Base-by-base conservation (phyloP, 1,284 basidiomycete genomes). In the Ceratobasidium sp. region DNA sequence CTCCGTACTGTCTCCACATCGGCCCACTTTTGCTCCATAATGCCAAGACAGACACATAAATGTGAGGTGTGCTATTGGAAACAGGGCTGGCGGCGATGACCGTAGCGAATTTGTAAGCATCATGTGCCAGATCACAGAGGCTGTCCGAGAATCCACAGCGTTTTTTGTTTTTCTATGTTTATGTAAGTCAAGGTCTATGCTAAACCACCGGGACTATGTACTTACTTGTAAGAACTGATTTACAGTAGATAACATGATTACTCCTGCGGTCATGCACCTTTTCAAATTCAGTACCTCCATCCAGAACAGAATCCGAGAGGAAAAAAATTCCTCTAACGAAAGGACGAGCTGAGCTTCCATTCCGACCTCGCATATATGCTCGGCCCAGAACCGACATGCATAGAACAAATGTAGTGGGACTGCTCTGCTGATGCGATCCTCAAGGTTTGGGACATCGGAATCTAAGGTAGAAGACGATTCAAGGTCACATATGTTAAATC, bases 221-320 rank as follows among this genome's bases (percentile, higher is more conserved):
- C 54, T 12, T 33, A 73, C 69, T 40, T 44, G 38, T 15, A 62
- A 20, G 56, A 56, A 62, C 9, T 15, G 15, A 44, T 61, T 0
- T 5, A 38, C 56, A 6, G 3, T 28, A 23, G 40, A 3, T 28
- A 73, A 20, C 50, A n/a, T n/a, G 1, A 6, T 1, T 15, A 69
- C n/a, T 6, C 46, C 73, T 20, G 15, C 13, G 26, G 61, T 40
- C 12, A 69, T 23, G 38, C 64, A 59, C 2, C 57, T 44, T n/a
- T 57, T 54, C 15, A 79, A 33, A 40, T 68, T 79, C 40, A 79
- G 33, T 12, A 57, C 57, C 52, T 79, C 78, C 17, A 79, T 40
- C 78, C 78, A 79, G 40, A 56, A 59, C 10, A 79, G 42, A 15
- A 79, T 44, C 17, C 40, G 54, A 13, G 50, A 26, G 3, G 33